Conservation (phyloP, 2,329 filamentous ascomycete species). For the Sarocladium strictum region DNA sequence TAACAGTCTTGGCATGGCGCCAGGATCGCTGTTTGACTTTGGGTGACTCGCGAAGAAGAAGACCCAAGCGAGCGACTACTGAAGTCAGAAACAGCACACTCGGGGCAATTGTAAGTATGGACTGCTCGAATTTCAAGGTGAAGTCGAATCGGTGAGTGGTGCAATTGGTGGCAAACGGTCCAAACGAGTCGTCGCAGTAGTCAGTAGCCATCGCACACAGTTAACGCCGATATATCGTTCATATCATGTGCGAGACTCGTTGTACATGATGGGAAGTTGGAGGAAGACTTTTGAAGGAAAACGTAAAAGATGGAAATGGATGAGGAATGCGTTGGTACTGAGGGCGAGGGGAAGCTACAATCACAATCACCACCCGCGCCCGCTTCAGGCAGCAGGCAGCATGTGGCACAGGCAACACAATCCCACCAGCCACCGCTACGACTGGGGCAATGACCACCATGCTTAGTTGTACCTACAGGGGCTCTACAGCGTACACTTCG, state of each 20-base stretch:
- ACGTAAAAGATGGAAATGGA: background rate
- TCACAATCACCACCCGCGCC: too few species aligned
- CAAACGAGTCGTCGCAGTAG: background rate
- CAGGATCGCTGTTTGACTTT: background rate
- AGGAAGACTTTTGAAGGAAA: too few species aligned
- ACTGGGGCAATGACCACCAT: too few species aligned
- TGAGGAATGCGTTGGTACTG: too few species aligned
- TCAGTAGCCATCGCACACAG: background rate
- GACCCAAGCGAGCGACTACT: background rate
- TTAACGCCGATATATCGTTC: background rate
- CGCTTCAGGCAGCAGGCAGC: too few species aligned
- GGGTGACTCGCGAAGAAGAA: background rate
- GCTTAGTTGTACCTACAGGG: too few species aligned
- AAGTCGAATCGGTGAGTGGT: background rate
- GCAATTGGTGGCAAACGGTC: background rate
- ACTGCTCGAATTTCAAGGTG: background rate
- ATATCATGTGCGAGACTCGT: background rate
- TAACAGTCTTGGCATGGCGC: background rate
- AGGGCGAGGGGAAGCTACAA: too few species aligned
- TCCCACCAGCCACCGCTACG: too few species aligned
- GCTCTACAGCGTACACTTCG: too few species aligned
- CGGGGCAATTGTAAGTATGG: background rate
- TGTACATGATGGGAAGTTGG: background rate
- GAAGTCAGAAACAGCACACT: background rate
- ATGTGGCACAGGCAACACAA: too few species aligned